phyloP scores from a whole-genome alignment of 345 rosid species.

The Melaleuca quinquenervia region DNA sequence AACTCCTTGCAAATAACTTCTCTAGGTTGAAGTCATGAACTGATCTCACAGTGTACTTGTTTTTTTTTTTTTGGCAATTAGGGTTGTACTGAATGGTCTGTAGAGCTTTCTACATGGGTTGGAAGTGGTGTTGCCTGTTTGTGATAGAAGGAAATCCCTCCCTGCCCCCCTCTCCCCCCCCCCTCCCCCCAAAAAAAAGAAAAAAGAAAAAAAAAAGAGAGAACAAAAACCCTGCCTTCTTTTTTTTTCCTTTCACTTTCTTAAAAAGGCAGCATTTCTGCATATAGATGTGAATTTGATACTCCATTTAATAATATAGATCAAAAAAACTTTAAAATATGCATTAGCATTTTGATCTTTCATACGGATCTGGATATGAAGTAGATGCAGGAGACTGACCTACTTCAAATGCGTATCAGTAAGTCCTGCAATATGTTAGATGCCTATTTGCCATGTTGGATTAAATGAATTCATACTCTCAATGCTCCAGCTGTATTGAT shows the following conservation, averaged over 20 bases:
- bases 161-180: too few relatives aligned
- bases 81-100: background rate
- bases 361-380: background rate
- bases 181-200: too few relatives aligned
- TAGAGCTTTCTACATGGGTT: background rate
- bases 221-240: too few relatives aligned
- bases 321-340: background rate
- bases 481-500: background rate
- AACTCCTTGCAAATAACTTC: background rate
- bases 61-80: background rate
- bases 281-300: background rate
- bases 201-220: too few relatives aligned
- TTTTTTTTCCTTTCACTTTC: background rate
- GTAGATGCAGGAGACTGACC: background rate
- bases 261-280: background rate
- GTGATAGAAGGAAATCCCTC: background rate
- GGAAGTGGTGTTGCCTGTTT: background rate
- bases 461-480: background rate
- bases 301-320: background rate
- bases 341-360: background rate
- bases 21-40: background rate
- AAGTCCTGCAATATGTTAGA: background rate
- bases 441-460: background rate
- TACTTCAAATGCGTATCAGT: background rate
- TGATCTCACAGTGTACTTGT: background rate